Conservation (phyloP, 441 rosid species). For the Populus hybrid region DNA sequence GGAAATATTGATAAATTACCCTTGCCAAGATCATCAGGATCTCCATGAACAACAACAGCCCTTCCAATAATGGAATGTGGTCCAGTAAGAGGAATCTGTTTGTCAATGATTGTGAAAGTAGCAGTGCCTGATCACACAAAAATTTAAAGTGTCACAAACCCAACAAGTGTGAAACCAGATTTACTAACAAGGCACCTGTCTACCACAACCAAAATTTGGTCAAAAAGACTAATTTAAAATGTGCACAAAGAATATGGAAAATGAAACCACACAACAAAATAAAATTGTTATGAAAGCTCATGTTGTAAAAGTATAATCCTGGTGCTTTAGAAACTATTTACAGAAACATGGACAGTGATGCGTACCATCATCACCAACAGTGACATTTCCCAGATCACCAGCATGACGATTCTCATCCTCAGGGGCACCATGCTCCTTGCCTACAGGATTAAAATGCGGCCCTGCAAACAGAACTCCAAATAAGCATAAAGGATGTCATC, state of each 20-base stretch:
- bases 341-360: neutral
- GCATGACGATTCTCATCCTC: slow-evolving; percentile 85
- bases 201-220: too few species aligned
- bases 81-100: slow-evolving; percentile 90
- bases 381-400: slow-evolving; percentile 88
- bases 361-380: slow-evolving; percentile 78
- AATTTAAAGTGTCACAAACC: neutral
- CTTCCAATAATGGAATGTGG: slow-evolving; percentile 80
- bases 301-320: neutral
- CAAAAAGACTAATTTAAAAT: neutral
- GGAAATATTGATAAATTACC: slow-evolving; percentile 35
- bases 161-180: neutral
- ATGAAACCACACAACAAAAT: neutral
- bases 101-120: slow-evolving; percentile 58
- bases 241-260: neutral
- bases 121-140: slow-evolving; percentile 50
- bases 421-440: slow-evolving; percentile 91
- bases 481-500: neutral
- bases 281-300: neutral
- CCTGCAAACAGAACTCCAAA: slow-evolving; percentile 42
- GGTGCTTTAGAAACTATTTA: neutral
- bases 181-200: neutral
- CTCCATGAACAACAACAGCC: slow-evolving; percentile 88
- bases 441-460: slow-evolving; percentile 84
- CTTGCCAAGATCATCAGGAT: slow-evolving; percentile 96